Evolutionary conservation across 1,284 basidiomycete genomes (phyloP).

Genomic region (Leccinum huronense): DNA sequence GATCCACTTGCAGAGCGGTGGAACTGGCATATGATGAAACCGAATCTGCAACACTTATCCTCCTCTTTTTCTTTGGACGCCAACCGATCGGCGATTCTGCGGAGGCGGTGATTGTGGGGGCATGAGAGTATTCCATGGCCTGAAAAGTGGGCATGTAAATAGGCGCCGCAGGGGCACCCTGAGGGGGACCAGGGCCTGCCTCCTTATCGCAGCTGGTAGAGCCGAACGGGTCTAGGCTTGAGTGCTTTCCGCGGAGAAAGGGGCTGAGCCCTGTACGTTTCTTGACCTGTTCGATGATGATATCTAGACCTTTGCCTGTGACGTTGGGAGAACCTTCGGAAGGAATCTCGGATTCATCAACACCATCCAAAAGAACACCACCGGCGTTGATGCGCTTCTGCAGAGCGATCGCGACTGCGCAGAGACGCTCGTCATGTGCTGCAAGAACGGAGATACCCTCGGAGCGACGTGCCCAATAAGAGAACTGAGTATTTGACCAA

Average conservation of each 20-base stretch:
- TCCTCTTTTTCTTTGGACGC: slow-evolving; percentile 38
- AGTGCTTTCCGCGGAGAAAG: slow-evolving; percentile 51
- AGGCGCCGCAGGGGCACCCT: slow-evolving; percentile 29
- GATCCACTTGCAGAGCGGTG: slow-evolving; percentile 27
- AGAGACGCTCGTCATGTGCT: slow-evolving; percentile 40
- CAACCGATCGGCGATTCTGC: slow-evolving; percentile 30
- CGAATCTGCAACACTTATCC: slow-evolving; percentile 37
- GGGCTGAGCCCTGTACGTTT: slow-evolving; percentile 47
- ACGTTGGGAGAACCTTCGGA: slow-evolving; percentile 35
- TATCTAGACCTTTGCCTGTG: slow-evolving; percentile 49
- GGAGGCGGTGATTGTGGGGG: slow-evolving; percentile 32
- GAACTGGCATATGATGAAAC: slow-evolving; percentile 36
- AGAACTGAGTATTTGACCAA: slow-evolving; percentile 54
- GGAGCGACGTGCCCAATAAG: slow-evolving; percentile 49
- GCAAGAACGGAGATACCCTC: slow-evolving; percentile 49
- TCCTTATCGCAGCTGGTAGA: slow-evolving; percentile 40
- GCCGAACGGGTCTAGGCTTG: slow-evolving; percentile 49
- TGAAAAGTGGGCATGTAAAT: slow-evolving; percentile 50
- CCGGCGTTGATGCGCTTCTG: slow-evolving; percentile 41
- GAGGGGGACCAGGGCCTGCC: slow-evolving; percentile 32
- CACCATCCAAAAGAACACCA: slow-evolving; percentile 33
- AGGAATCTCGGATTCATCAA: slow-evolving; percentile 23
- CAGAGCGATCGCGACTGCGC: slow-evolving; percentile 41
- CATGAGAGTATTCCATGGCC: slow-evolving; percentile 44
- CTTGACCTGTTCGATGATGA: slow-evolving; percentile 50